Base-by-base conservation (phyloP, 2,329 filamentous ascomycete genomes). In the Fusarium humuli region DNA sequence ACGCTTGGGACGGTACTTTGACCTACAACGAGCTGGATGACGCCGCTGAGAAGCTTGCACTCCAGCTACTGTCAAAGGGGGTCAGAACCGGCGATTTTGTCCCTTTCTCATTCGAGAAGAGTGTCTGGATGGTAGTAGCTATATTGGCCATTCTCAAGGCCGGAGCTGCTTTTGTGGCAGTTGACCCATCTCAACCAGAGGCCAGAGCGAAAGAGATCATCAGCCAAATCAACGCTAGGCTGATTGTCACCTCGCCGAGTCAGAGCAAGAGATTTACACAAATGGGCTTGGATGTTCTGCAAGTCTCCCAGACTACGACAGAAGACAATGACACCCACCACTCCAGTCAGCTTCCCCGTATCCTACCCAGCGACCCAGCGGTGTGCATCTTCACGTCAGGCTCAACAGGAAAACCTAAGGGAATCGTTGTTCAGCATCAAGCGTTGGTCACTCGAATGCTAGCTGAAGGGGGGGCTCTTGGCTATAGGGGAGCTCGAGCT, bases 21-120 rank as follows among this genome's bases (percentile, higher is more conserved):
- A 53, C 32, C 8, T 53, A 53, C 49, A 53, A 25, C 9, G 49
- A 53, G 23, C 34, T 53, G 23, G 49, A 53, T 29, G 34, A 53
- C 3, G 22, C 23, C 7, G 30, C 49, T 1, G 23, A 53, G 32
- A 40, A 53, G 49, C 23, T 53, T 25, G 23, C 49, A 41, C 13
- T 40, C 12, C 16, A 41, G 23, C 34, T 53, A 27, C 23, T 53
- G 13, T 41, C 49, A 27, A 53, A 53, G 23, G 49, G 48, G 18
- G 49, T 53, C 49, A 53, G 32, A 29, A 37, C 23, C 1, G 32
- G 49, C 8, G 49, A 40, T 0, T 53, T 53, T 29, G 49, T 53
- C 18, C 49, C 49, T 40, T 53, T 53, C 6, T 53, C 49, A 53
- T 53, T 53, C 13, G 49, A 53, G 23, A 53, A 53, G 13, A 53